Conservation (phyloP, 768 basidiomycete genomes). For the Mycena sanguinolenta region DNA sequence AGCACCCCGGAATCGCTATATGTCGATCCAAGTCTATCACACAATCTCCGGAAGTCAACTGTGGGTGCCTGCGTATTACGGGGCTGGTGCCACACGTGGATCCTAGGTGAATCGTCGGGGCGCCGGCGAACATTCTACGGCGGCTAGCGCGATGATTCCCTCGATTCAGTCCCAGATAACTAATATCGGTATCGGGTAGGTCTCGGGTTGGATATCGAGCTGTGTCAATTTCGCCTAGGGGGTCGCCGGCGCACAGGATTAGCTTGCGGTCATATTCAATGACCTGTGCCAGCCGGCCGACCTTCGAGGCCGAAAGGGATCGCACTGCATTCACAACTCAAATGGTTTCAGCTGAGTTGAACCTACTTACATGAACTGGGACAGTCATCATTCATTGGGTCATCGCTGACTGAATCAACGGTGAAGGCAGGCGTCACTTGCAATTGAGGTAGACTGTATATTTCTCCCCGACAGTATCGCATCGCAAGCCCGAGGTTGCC, state of each 20-base stretch:
- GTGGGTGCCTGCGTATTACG: conserved; percentile 18
- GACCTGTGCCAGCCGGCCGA: not conserved
- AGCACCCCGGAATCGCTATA: not conserved
- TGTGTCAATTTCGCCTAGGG: conserved; percentile 1
- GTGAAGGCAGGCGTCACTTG: not conserved
- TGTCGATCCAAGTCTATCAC: conserved; percentile 2
- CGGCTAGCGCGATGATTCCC: conserved; percentile 4
- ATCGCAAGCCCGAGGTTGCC: not conserved
- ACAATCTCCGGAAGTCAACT: too few relatives aligned
- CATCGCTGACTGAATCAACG: not conserved
- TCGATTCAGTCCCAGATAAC: not conserved
- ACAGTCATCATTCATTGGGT: not conserved
- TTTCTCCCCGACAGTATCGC: not conserved
- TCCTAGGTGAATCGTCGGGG: conserved; percentile 26
- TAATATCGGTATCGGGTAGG: not conserved
- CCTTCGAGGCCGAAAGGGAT: not conserved
- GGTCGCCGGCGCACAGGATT: conserved; percentile 10
- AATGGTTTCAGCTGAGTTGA: conserved; percentile 8
- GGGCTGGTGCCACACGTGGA: conserved; percentile 25
- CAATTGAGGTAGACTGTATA: too few relatives aligned
- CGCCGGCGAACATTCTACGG: conserved; percentile 4
- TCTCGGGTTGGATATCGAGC: conserved; percentile 10
- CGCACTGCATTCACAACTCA: conserved; percentile 6
- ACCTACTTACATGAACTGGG: too few relatives aligned
- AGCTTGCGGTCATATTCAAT: not conserved